Percentiles rank a stretch among this genome's conserved stretches.
phyloP scores from a whole-genome alignment of 169 alveolate genomes.

The Babesia ovis region DNA sequence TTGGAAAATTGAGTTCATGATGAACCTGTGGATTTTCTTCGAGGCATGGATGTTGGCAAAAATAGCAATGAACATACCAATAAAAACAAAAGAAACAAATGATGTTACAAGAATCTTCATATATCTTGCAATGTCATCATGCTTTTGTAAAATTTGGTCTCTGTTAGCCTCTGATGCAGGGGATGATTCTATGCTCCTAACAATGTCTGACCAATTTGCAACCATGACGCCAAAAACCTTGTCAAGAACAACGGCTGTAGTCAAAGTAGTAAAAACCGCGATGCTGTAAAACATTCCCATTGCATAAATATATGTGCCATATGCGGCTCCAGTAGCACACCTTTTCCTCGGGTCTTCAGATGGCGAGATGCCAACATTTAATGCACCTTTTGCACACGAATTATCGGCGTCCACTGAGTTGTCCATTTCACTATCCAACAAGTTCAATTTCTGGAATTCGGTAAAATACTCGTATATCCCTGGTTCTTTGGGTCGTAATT shows the following conservation, averaged over 20 bases:
- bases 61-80: constrained; percentile 20
- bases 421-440: background rate
- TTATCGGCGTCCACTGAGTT: background rate
- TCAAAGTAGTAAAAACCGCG: background rate
- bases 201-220: constrained; percentile 10
- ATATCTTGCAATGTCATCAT: constrained; percentile 2
- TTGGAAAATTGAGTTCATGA: constrained; percentile 46
- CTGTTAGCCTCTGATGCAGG: background rate
- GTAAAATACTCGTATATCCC: background rate
- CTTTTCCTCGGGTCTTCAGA: background rate
- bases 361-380: background rate
- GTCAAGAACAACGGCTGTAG: background rate
- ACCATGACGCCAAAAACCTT: constrained; percentile 7
- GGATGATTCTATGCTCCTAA: background rate
- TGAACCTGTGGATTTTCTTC: constrained; percentile 43
- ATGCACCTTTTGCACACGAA: background rate
- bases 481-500: background rate
- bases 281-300: constrained; percentile 1
- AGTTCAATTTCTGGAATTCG: background rate
- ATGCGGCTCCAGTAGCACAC: constrained; percentile 2
- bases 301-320: background rate
- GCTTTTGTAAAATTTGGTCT: background rate
- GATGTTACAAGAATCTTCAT: background rate
- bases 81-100: background rate
- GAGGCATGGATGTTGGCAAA: constrained; percentile 34